Evolutionary conservation across 208 protist species (phyloP).

Genomic region (Wallacemonas sp.): DNA sequence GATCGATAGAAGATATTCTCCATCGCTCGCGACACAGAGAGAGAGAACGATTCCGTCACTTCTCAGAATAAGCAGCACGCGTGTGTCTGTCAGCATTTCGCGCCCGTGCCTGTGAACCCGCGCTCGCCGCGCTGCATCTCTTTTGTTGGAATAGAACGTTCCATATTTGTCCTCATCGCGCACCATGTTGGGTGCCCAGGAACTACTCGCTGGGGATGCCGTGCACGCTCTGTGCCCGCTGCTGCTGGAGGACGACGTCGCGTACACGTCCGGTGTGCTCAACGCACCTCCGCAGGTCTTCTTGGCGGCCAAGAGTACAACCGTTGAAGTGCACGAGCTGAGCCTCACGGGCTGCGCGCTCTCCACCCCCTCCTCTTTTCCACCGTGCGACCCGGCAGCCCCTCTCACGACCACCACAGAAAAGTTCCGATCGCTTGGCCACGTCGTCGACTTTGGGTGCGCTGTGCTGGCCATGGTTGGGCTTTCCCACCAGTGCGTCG

Average conservation of each 20-base stretch:
- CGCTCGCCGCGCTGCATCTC: too few relatives aligned
- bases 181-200: conserved; percentile 27
- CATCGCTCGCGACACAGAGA: too few relatives aligned
- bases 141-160: too few relatives aligned
- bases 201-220: conserved; percentile 25
- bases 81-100: too few relatives aligned
- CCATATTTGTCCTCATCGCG: too few relatives aligned
- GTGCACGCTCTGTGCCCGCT: conserved; percentile 27
- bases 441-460: conserved; percentile 56
- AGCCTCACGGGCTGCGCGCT: not conserved
- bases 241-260: conserved; percentile 21
- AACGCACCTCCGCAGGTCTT: conserved; percentile 15
- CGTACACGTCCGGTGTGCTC: conserved; percentile 3
- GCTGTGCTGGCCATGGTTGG: conserved; percentile 44
- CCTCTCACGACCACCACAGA: not conserved
- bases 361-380: conserved; percentile 15
- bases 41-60: too few relatives aligned
- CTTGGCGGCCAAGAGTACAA: conserved; percentile 28
- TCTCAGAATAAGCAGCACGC: too few relatives aligned
- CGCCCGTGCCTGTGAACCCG: too few relatives aligned
- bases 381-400: conserved; percentile 16
- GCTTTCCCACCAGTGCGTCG: conserved; percentile 68
- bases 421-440: conserved; percentile 19
- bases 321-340: conserved; percentile 37
- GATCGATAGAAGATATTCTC: too few relatives aligned